phyloP scores from a whole-genome alignment of 78 protist genomes.

The Chrysochromulina parva region DNA sequence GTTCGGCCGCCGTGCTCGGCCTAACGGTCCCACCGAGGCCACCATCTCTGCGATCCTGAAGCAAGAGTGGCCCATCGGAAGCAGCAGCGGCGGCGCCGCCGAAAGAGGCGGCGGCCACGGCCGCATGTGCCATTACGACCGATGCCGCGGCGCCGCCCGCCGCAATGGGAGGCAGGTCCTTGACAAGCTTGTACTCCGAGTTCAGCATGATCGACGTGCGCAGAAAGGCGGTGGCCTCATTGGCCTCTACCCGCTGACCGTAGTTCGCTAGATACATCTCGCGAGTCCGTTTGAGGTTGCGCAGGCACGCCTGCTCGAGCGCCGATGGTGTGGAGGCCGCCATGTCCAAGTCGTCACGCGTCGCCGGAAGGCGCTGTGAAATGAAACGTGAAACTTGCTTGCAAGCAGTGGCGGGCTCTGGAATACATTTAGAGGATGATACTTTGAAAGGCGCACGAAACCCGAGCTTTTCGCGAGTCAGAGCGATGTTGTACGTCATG shows the following conservation, averaged over 20 bases:
- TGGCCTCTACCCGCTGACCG: not conserved
- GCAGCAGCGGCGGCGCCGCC: not conserved
- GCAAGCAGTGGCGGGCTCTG: no score
- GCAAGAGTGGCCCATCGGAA: no score
- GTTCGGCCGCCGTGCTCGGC: not conserved
- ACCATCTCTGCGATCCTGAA: not conserved
- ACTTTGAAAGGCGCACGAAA: no score
- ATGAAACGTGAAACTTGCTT: no score
- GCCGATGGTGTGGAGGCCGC: no score
- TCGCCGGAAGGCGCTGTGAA: no score
- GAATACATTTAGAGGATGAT: no score
- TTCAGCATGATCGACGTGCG: not conserved
- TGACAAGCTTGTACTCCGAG: slow-evolving; percentile 23
- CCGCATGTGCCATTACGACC: not conserved
- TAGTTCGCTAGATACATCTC: slow-evolving; percentile 41
- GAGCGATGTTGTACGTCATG: no score
- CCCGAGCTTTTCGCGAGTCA: no score
- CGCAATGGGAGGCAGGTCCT: slow-evolving; percentile 42
- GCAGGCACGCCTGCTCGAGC: not conserved
- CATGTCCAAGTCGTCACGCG: not conserved
- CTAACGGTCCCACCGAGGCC: not conserved
- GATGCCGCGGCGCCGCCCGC: not conserved
- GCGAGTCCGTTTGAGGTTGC: slow-evolving; percentile 24
- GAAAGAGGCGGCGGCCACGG: not conserved
- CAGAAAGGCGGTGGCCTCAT: not conserved